A percentile compares a stretch with the other conserved stretches of the same genome.
Evolutionary conservation across 345 rosid genomes (phyloP).

Genomic region (Isatis tinctoria): DNA sequence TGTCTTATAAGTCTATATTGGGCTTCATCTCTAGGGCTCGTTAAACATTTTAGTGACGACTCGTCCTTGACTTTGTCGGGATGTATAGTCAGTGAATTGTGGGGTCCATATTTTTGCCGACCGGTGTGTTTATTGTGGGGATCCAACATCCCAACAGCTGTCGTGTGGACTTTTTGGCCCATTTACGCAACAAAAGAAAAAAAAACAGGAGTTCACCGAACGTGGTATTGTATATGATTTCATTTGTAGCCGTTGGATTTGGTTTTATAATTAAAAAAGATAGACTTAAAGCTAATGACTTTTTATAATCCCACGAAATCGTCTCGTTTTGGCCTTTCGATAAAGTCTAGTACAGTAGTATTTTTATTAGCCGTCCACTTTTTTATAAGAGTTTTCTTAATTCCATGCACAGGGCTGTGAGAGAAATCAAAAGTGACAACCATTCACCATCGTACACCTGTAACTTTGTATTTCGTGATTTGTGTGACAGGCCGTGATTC

Average conservation of each 20-base stretch:
- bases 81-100: neutral
- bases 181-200: neutral
- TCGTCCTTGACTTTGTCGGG: neutral
- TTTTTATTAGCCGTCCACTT: too few relatives aligned
- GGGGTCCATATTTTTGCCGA: constrained; percentile 11
- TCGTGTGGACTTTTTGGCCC: constrained; percentile 4
- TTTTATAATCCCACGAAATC: constrained; percentile 26
- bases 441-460: neutral
- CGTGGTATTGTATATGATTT: neutral
- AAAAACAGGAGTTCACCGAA: neutral
- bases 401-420: neutral
- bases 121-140: constrained; percentile 12
- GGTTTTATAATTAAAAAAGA: neutral
- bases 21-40: neutral
- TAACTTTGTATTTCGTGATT: neutral
- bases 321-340: constrained; percentile 17
- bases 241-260: constrained; percentile 23
- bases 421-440: neutral
- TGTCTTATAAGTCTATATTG: neutral
- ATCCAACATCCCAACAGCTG: constrained; percentile 6
- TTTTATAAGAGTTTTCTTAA: neutral
- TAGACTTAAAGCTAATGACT: neutral
- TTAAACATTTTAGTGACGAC: neutral
- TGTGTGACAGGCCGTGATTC: neutral
- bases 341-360: neutral